These are phyloP conservation scores for Phaffomyces opuntiae DNA, from an alignment of 805 yeast genomes.

Conservation along the genomic window DNA sequence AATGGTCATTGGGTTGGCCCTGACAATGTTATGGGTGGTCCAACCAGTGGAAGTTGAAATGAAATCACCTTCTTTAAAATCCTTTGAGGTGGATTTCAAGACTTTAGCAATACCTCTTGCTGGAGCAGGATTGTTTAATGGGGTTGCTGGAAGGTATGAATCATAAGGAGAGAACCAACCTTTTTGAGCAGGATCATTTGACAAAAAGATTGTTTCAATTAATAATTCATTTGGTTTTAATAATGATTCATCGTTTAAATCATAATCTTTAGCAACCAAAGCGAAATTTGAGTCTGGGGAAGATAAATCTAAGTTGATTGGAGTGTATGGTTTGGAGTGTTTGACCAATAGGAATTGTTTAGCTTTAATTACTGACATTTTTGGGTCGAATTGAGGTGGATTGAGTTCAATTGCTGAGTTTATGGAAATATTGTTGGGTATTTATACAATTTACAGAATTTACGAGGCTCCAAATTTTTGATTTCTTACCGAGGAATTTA, in stretches of 20 bases:
- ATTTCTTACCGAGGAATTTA: too few species aligned
- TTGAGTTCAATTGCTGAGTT: too few species aligned
- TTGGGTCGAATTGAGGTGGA: not conserved
- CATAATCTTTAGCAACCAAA: slow-evolving; percentile 15
- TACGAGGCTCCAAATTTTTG: too few species aligned
- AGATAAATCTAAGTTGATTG: slow-evolving; percentile 19
- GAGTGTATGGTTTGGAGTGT: slow-evolving; percentile 17
- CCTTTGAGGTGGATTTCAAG: slow-evolving; percentile 36
- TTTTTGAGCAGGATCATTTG: slow-evolving; percentile 62
- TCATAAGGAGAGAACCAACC: slow-evolving; percentile 39
- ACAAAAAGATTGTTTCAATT: slow-evolving; percentile 37
- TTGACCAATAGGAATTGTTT: slow-evolving; percentile 27
- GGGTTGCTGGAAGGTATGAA: slow-evolving; percentile 26
- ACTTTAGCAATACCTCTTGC: slow-evolving; percentile 48
- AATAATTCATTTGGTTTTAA: slow-evolving; percentile 35
- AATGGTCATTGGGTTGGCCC: slow-evolving; percentile 5
- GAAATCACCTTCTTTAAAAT: slow-evolving; percentile 37
- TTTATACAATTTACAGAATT: too few species aligned
- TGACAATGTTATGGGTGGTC: slow-evolving; percentile 39
- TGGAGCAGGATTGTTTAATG: slow-evolving; percentile 37
- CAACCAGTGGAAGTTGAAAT: slow-evolving; percentile 36
- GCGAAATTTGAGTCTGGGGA: slow-evolving; percentile 26
- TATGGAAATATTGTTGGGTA: too few species aligned
- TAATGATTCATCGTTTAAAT: slow-evolving; percentile 13
- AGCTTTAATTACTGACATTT: slow-evolving; percentile 25